Percentiles rank a stretch among this genome's conserved stretches.
phyloP scores from a whole-genome alignment of 1,284 basidiomycete genomes.

The Cutaneotrichosporon mucoides region DNA sequence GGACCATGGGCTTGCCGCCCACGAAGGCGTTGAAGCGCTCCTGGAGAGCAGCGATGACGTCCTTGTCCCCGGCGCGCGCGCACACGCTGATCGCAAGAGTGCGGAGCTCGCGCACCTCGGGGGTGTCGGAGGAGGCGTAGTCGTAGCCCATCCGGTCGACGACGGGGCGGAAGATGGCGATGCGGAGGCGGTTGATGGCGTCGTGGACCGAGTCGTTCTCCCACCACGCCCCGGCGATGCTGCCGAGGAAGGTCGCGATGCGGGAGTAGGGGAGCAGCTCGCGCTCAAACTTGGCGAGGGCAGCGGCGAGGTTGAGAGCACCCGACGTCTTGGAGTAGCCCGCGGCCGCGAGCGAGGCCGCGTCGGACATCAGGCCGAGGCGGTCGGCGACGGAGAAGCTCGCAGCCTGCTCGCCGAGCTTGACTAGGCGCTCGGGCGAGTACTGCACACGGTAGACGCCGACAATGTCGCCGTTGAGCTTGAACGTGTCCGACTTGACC shows the following conservation, averaged over 20 bases:
- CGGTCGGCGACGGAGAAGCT: slow-evolving; percentile 81
- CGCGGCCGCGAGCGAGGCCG: slow-evolving; percentile 73
- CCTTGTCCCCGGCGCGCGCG: slow-evolving; percentile 59
- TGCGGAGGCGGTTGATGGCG: slow-evolving; percentile 61
- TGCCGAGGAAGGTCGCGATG: slow-evolving; percentile 51
- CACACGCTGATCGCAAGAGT: slow-evolving; percentile 68
- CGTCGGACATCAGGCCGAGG: slow-evolving; percentile 77
- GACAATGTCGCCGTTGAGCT: slow-evolving; percentile 82
- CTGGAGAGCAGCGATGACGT: slow-evolving; percentile 68
- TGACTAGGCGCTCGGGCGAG: slow-evolving; percentile 69
- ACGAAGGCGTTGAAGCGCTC: slow-evolving; percentile 69
- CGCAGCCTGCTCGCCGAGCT: slow-evolving; percentile 74
- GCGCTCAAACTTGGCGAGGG: slow-evolving; percentile 62
- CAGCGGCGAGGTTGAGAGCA: slow-evolving; percentile 66
- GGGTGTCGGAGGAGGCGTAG: slow-evolving; percentile 64
- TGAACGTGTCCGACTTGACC: slow-evolving; percentile 64
- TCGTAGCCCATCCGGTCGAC: slow-evolving; percentile 78
- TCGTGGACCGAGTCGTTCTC: slow-evolving; percentile 64
- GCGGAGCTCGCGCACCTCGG: slow-evolving; percentile 70
- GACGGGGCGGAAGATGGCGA: slow-evolving; percentile 72
- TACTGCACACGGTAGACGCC: slow-evolving; percentile 89
- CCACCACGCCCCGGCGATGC: slow-evolving; percentile 73
- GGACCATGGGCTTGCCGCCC: slow-evolving; percentile 67
- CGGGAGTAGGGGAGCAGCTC: slow-evolving; percentile 55
- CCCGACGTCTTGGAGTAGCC: slow-evolving; percentile 72